Evolutionary conservation across 257 asterid genomes (phyloP).

Genomic region (Solanum boliviense): DNA sequence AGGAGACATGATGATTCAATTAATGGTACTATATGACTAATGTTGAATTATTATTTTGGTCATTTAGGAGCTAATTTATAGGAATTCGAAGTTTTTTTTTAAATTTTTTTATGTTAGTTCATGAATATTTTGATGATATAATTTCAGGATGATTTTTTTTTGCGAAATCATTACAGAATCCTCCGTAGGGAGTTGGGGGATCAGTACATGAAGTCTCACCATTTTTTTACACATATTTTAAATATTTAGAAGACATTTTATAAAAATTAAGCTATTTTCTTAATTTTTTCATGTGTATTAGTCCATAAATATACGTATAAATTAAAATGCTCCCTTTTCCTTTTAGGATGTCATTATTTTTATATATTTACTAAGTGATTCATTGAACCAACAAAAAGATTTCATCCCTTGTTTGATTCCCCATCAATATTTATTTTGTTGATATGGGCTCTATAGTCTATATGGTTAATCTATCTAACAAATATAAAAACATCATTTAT

Average conservation of each 20-base stretch:
- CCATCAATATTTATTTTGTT: not conserved
- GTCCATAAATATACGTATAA: no score
- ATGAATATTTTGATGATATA: no score
- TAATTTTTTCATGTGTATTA: no score
- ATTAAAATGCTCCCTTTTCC: not conserved
- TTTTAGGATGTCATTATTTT: not conserved
- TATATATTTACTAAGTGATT: not conserved
- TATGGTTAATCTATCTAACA: not conserved
- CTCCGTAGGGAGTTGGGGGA: rapidly evolving
- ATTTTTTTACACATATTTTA: no score
- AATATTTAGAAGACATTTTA: no score
- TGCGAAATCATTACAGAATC: rapidly evolving
- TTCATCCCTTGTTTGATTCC: not conserved
- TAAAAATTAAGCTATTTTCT: no score
- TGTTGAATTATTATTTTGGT: not conserved
- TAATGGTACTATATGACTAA: not conserved
- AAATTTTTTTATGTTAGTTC: no score
- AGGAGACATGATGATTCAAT: not conserved
- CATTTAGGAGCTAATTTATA: not conserved
- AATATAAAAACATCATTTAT: not conserved
- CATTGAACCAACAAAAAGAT: not conserved
- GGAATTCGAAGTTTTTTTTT: no score
- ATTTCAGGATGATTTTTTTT: no score
- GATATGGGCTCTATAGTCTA: not conserved
- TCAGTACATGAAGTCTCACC: not conserved